phyloP scores from a whole-genome alignment of 1,284 basidiomycete genomes.

The Rugosomyces carneus region DNA sequence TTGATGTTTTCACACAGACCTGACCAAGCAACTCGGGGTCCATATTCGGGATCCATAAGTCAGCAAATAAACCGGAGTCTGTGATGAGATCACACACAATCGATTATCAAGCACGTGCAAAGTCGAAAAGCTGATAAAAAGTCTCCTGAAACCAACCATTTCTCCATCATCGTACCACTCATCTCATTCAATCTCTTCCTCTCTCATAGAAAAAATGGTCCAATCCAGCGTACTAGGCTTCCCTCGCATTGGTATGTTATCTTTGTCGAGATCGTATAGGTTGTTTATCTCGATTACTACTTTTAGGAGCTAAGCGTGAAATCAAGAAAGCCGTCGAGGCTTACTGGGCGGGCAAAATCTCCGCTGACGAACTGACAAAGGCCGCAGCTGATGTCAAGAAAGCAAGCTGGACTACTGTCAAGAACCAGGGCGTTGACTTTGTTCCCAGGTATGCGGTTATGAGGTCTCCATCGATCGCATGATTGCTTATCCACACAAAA shows the following conservation, averaged over 20 bases:
- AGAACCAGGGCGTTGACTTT: slow-evolving; percentile 85
- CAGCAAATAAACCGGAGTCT: not conserved
- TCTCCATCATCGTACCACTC: slow-evolving; percentile 22
- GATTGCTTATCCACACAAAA: slow-evolving; percentile 16
- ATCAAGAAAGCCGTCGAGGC: slow-evolving; percentile 98
- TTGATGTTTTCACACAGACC: not conserved
- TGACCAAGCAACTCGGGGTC: not conserved
- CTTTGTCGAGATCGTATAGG: not conserved
- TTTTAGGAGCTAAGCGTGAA: slow-evolving; percentile 85
- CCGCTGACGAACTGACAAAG: slow-evolving; percentile 86
- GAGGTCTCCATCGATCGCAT: slow-evolving; percentile 18
- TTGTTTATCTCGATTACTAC: not conserved
- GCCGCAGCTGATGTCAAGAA: slow-evolving; percentile 87
- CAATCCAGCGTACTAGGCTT: slow-evolving; percentile 90
- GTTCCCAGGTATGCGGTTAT: slow-evolving; percentile 74
- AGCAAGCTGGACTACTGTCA: slow-evolving; percentile 86
- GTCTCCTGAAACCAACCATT: slow-evolving; percentile 10
- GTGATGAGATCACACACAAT: slow-evolving; percentile 11
- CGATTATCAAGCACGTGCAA: slow-evolving; percentile 33
- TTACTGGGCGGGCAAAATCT: slow-evolving; percentile 95
- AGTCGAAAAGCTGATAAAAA: not conserved
- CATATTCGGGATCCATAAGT: not conserved
- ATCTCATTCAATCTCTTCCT: slow-evolving; percentile 7
- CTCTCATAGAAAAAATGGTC: slow-evolving; percentile 47
- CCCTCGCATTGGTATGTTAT: slow-evolving; percentile 82